Conservation (phyloP, 2,329 filamentous ascomycete genomes). For the Didymellaceae sp. region DNA sequence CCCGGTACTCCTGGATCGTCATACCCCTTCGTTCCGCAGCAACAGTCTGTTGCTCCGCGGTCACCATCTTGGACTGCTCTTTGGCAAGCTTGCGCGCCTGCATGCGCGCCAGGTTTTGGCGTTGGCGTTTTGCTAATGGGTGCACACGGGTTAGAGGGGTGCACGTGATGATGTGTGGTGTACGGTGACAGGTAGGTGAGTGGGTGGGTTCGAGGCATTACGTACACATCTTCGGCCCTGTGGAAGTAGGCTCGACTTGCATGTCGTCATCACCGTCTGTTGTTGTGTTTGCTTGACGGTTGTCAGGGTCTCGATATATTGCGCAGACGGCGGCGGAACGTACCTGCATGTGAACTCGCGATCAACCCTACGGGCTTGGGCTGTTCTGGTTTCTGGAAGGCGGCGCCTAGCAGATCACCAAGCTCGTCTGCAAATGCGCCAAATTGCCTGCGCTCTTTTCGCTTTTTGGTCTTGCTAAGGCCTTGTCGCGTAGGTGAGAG, state of each 20-base stretch:
- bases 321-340: background rate
- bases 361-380: background rate
- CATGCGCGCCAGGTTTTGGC: conserved; percentile 30
- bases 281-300: background rate
- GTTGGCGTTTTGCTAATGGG: conserved; percentile 23
- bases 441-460: conserved; percentile 30
- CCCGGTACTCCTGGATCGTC: conserved; percentile 13
- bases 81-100: conserved; percentile 22
- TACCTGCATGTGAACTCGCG: conserved; percentile 18
- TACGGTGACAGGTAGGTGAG: too few species aligned
- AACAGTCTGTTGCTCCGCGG: conserved; percentile 16
- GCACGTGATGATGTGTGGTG: too few species aligned
- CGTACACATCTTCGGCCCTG: conserved; percentile 30
- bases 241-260: conserved; percentile 14
- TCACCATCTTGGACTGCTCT: conserved; percentile 16
- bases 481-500: conserved; percentile 24
- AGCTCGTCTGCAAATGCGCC: conserved; percentile 31
- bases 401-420: conserved; percentile 24
- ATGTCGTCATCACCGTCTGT: conserved; percentile 19
- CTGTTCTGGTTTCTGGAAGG: conserved; percentile 19
- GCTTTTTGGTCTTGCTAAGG: conserved; percentile 21
- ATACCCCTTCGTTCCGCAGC: conserved; percentile 27
- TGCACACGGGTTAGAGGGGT: too few species aligned
- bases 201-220: background rate
- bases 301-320: too few species aligned